These are phyloP conservation scores for Gremmenia infestans DNA, from an alignment of 2,329 filamentous ascomycete genomes.

Conservation along the genomic window DNA sequence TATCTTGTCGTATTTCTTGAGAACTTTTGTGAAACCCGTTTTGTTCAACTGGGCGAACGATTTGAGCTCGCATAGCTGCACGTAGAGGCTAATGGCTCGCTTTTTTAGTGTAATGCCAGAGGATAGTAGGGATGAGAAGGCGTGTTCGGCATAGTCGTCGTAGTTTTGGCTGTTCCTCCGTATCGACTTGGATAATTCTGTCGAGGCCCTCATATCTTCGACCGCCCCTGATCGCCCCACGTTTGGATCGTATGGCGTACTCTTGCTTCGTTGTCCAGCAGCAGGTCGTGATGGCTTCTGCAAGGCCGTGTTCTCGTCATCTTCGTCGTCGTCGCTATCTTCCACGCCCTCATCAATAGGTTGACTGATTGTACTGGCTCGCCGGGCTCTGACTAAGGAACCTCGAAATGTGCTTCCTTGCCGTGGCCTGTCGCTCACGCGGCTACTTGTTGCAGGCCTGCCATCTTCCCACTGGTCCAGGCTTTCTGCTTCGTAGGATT, in stretches of 20 bases:
- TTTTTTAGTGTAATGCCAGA: conserved; percentile 86
- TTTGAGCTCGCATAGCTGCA: conserved; percentile 89
- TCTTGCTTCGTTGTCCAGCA: conserved; percentile 31
- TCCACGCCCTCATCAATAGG: conserved; percentile 52
- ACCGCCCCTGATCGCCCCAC: conserved; percentile 17
- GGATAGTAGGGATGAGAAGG: conserved; percentile 62
- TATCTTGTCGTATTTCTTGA: conserved; percentile 99
- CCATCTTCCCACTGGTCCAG: conserved; percentile 30
- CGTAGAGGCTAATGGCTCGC: conserved; percentile 79
- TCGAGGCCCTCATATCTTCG: conserved; percentile 57
- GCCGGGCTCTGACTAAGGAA: conserved; percentile 40
- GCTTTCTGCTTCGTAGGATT: conserved; percentile 49
- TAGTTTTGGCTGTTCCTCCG: conserved; percentile 61
- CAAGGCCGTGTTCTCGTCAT: conserved; percentile 53
- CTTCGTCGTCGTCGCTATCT: conserved; percentile 63
- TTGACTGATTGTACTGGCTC: conserved; percentile 40
- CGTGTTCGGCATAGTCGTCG: conserved; percentile 75
- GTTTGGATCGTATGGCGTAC: conserved; percentile 21
- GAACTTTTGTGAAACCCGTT: conserved; percentile 90
- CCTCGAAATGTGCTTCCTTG: conserved; percentile 48
- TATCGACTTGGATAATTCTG: conserved; percentile 53
- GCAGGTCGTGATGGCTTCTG: conserved; percentile 28
- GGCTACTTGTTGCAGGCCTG: conserved; percentile 39
- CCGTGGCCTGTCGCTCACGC: conserved; percentile 38
- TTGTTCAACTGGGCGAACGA: conserved; percentile 95